Evolutionary conservation across 495 filamentous ascomycete species (phyloP), one percentile per base, ranked within the genome.

Genomic region (Trichoderma gamsii): DNA sequence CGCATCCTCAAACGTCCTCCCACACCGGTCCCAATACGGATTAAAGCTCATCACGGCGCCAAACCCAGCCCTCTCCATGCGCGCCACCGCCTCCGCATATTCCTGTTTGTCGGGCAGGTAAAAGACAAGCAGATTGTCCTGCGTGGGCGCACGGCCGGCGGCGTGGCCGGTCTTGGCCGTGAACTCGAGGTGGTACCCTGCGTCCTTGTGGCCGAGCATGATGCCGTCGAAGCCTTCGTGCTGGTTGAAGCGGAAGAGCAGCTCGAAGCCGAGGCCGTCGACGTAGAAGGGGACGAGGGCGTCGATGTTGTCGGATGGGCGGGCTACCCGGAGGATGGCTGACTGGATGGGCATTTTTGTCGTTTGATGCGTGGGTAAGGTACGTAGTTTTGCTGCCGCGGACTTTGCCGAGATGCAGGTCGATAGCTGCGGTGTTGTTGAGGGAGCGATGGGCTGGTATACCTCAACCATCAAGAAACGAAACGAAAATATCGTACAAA

Each of bases 81-180:
- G 70, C 63, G 64, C 64, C 23, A 77, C 70, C 32, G 74, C 75
- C 21, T 44, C 44, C 59, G 64, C 46, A 63, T 73, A 72, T 29
- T 41, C 46, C 13, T 32, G 38, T 21, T 65, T 23, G 18, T 76
- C 70, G 0, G 75, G 73, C 21, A 77, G 67, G 69, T 78, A 76
- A 66, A 78, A 77, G 6, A 78, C 66, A 0, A 77, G 68, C 18
- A 78, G 70, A 68, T 78, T 76, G 64, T 78, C 76, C 49, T 72
- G 70, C 4, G 76, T 76, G 2, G 76, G 76, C 18, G 74, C 73
- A 12, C 74, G 70, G 7, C 74, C 75, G 46, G 64, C 73, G 11
- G 69, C 70, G 63, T 77, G 74, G n/a, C 66, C 68, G 6, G 21
- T 52, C 18, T 70, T 64, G 8, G 66, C 64, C 0, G 76, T 77